phyloP scores from a whole-genome alignment of 768 basidiomycete genomes.

The Phlebiopsis flavidoalba region DNA sequence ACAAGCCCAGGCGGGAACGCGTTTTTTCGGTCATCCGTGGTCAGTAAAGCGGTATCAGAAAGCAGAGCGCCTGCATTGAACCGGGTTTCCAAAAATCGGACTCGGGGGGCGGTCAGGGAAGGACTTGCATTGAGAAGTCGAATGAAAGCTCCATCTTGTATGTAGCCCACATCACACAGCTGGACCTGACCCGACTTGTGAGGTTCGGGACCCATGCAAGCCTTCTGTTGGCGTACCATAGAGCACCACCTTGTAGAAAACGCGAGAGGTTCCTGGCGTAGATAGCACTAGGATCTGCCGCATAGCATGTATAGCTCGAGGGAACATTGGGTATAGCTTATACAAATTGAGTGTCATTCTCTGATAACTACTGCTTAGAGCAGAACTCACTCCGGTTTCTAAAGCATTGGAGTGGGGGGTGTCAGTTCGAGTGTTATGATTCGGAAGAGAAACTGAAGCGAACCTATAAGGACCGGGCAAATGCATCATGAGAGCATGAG shows the following conservation, averaged over 20 bases:
- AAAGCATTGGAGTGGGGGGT: no score
- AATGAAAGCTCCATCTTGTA: slow-evolving; percentile 2
- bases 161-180: slow-evolving; percentile 7
- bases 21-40: not conserved
- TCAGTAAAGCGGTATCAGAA: not conserved
- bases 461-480: no score
- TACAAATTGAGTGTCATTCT: no score
- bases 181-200: not conserved
- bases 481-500: no score
- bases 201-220: slow-evolving; percentile 2
- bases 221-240: no score
- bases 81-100: not conserved
- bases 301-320: no score
- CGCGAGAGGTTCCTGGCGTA: not conserved
- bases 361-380: no score
- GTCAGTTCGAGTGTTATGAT: no score
- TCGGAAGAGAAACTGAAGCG: no score
- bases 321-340: no score
- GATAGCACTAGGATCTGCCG: not conserved
- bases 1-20: not conserved
- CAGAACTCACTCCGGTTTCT: no score
- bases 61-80: not conserved
- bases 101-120: not conserved
- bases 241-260: not conserved
- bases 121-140: slow-evolving; percentile 5